A percentile compares a stretch with the other conserved stretches of the same genome.
phyloP scores from a whole-genome alignment of 2,329 filamentous ascomycete species.

The Leptographium flavum region DNA sequence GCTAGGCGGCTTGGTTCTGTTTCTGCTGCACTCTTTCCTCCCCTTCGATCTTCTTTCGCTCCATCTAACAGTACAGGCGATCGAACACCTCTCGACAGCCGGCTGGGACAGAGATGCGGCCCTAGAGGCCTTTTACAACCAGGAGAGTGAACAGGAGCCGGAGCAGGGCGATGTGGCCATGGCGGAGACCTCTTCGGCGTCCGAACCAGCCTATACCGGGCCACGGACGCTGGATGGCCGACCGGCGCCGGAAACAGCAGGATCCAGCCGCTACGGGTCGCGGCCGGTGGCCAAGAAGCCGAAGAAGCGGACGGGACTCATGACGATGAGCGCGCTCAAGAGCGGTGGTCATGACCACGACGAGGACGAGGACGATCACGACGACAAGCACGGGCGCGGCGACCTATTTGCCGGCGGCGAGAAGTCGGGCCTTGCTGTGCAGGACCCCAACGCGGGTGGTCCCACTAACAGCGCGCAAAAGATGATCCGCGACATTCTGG shows the following conservation, averaged over 20 bases:
- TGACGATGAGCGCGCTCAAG: conserved; percentile 43
- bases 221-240: conserved; percentile 49
- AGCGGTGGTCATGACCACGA: conserved; percentile 36
- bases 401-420: conserved; percentile 76
- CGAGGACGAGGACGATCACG: conserved; percentile 39
- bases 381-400: conserved; percentile 43
- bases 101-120: conserved; percentile 54
- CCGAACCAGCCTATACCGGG: conserved; percentile 37
- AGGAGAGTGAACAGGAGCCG: conserved; percentile 33
- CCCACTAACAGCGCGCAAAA: conserved; percentile 33
- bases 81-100: conserved; percentile 48
- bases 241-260: conserved; percentile 33
- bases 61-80: conserved; percentile 57
- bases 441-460: conserved; percentile 33
- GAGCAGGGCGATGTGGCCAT: conserved; percentile 28
- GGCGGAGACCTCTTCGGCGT: conserved; percentile 21
- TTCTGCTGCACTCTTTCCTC: not conserved
- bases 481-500: conserved; percentile 48
- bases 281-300: conserved; percentile 25
- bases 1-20: not conserved
- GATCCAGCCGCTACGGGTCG: conserved; percentile 16
- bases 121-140: conserved; percentile 45
- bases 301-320: conserved; percentile 44
- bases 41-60: conserved; percentile 27
- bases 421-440: conserved; percentile 60